phyloP scores from a whole-genome alignment of 2,329 filamentous ascomycete species.

The Ascochyta pisi region DNA sequence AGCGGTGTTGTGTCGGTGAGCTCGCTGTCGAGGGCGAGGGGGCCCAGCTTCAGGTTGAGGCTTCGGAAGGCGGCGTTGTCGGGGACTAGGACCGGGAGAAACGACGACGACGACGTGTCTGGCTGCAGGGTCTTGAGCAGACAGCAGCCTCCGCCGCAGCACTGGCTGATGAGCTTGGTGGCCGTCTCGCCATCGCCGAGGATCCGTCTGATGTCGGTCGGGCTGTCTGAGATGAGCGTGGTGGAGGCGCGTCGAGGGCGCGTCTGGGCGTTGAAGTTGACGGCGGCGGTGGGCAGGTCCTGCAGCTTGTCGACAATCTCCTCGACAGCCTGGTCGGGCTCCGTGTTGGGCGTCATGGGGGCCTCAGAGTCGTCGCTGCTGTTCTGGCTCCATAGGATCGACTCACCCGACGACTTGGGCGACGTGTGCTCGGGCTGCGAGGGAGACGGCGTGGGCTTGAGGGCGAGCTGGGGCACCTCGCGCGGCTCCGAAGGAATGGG shows the following conservation, averaged over 20 bases:
- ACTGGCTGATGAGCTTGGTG: conserved; percentile 67
- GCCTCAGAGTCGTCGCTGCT: conserved; percentile 52
- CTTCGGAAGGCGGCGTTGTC: conserved; percentile 86
- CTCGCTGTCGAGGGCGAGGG: conserved; percentile 72
- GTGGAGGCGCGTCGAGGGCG: conserved; percentile 70
- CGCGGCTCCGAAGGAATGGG: conserved; percentile 55
- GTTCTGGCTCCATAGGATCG: conserved; percentile 50
- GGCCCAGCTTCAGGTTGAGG: conserved; percentile 76
- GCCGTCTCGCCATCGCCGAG: conserved; percentile 62
- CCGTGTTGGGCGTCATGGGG: conserved; percentile 54
- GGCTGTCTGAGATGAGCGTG: conserved; percentile 66
- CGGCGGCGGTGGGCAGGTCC: conserved; percentile 44
- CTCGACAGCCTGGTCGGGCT: conserved; percentile 50
- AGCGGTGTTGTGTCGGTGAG: conserved; percentile 75
- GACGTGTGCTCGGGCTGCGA: conserved; percentile 44
- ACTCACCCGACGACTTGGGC: conserved; percentile 51
- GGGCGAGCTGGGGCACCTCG: conserved; percentile 38
- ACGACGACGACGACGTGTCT: conserved; percentile 53
- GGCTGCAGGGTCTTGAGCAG: conserved; percentile 62
- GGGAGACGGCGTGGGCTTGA: conserved; percentile 25
- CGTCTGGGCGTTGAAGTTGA: conserved; percentile 47
- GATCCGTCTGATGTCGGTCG: conserved; percentile 64
- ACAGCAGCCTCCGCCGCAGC: conserved; percentile 71
- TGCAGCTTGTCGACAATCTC: conserved; percentile 53
- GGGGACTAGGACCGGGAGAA: conserved; percentile 63